Conservation (phyloP, 345 rosid genomes). For the Eucalyptus erythrocorys region DNA sequence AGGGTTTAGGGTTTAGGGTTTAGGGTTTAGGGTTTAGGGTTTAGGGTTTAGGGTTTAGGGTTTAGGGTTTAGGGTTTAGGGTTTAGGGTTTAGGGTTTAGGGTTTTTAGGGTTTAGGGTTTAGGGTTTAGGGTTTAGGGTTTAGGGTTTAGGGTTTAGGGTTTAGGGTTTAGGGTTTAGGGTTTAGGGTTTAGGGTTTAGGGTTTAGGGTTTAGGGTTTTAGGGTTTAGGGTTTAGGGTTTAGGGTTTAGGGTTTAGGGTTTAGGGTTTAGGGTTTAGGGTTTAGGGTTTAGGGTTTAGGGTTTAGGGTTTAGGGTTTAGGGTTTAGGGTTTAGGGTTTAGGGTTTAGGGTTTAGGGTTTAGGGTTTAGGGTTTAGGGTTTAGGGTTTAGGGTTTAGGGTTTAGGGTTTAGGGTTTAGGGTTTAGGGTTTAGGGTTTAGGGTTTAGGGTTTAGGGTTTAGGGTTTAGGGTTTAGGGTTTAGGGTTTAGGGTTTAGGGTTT, state of each 20-base stretch:
- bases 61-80: not conserved
- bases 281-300: no score
- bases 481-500: no score
- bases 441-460: no score
- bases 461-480: no score
- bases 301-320: no score
- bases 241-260: not conserved
- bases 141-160: not conserved
- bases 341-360: no score
- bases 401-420: no score
- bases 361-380: no score
- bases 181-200: constrained; percentile 3
- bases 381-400: no score
- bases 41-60: not conserved
- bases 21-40: not conserved
- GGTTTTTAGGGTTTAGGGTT: not conserved
- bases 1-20: not conserved
- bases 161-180: constrained; percentile 1
- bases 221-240: not conserved
- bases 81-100: constrained; percentile 1
- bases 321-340: no score
- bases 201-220: constrained; percentile 1
- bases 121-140: not conserved
- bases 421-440: no score
- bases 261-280: no score